Percentiles rank a stretch among this genome's conserved stretches.
Conservation (phyloP, 306 rosid species). For the Cucurbita pepo region DNA sequence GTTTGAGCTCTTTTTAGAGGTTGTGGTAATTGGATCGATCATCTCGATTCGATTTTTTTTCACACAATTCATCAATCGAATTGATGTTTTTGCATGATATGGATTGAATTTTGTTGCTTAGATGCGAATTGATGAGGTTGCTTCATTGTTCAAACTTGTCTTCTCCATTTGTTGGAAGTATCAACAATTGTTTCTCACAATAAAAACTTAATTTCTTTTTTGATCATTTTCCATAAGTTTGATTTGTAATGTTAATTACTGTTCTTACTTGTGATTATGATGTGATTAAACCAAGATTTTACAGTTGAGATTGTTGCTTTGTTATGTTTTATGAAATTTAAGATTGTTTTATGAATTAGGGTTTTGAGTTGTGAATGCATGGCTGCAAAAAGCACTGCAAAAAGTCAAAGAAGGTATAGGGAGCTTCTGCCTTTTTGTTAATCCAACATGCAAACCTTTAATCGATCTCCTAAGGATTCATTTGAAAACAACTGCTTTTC, state of each 20-base stretch:
- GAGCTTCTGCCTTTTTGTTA: background rate
- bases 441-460: background rate
- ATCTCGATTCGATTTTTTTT: background rate
- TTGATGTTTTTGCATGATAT: background rate
- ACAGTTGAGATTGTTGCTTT: background rate
- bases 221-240: background rate
- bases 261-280: background rate
- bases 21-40: background rate
- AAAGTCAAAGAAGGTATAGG: background rate
- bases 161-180: background rate
- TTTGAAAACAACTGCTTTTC: background rate
- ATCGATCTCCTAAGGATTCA: background rate
- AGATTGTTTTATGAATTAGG: background rate
- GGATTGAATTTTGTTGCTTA: background rate
- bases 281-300: background rate
- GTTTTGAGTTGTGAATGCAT: constrained; percentile 1
- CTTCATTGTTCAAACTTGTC: background rate
- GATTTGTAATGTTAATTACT: background rate
- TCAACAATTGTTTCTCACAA: background rate
- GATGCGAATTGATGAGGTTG: background rate
- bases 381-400: background rate
- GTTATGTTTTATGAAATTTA: background rate
- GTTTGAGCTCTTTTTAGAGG: background rate
- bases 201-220: background rate
- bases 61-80: background rate